Evolutionary conservation across 441 rosid species (phyloP).

Genomic region (Viola pubescens): DNA sequence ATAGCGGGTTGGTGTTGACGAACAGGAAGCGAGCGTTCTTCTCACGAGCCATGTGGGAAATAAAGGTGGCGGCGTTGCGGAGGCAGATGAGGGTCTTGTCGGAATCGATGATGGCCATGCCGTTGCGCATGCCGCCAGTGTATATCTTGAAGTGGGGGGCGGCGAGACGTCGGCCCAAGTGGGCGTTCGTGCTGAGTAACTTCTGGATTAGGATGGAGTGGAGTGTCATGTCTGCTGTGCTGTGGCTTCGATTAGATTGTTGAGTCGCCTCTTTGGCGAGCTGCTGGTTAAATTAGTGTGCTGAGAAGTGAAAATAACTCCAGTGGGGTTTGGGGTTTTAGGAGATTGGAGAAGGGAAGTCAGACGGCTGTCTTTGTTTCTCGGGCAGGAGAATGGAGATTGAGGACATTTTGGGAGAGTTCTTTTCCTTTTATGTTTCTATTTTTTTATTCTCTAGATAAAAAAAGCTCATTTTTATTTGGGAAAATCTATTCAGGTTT

Average conservation of each 20-base stretch:
- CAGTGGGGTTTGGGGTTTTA: not conserved
- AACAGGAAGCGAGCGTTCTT: constrained; percentile 56
- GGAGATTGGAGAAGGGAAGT: not conserved
- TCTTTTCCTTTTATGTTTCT: too few relatives aligned
- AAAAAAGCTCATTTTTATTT: too few relatives aligned
- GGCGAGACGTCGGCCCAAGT: constrained; percentile 68
- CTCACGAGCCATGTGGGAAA: constrained; percentile 53
- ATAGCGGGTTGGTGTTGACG: constrained; percentile 86
- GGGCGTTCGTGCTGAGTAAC: constrained; percentile 75
- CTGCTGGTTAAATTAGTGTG: too few relatives aligned
- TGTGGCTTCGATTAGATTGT: not conserved
- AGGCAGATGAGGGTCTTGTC: constrained; percentile 88
- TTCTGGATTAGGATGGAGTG: constrained; percentile 86
- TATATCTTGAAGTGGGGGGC: constrained; percentile 79
- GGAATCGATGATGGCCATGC: constrained; percentile 59
- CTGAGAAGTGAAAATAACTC: not conserved
- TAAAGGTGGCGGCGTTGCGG: constrained; percentile 76
- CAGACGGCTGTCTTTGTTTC: not conserved
- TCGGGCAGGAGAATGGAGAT: not conserved
- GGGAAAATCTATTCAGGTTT: too few relatives aligned
- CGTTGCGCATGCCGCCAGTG: constrained; percentile 67
- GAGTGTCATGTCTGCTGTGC: constrained; percentile 48
- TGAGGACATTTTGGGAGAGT: not conserved
- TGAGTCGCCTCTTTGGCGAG: not conserved
- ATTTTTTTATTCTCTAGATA: too few relatives aligned